phyloP scores from a whole-genome alignment of 2,329 filamentous ascomycete species.

The Cladosporium cucumerinum region DNA sequence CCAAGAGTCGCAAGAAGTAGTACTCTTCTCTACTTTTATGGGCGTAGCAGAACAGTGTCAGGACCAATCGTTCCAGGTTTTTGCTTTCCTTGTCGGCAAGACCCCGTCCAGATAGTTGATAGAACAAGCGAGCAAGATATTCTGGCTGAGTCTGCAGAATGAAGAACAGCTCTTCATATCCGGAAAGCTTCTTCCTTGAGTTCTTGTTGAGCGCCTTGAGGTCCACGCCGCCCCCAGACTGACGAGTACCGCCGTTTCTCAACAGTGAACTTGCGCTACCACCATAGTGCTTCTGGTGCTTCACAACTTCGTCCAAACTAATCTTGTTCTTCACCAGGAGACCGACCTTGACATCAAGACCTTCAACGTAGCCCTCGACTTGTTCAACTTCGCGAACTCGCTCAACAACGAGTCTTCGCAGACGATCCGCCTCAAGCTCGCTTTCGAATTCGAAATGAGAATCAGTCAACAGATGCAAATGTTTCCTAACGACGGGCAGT shows the following conservation, averaged over 20 bases:
- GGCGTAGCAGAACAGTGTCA: conserved; percentile 95
- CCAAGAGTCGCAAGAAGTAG: conserved; percentile 85
- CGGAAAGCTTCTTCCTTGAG: conserved; percentile 89
- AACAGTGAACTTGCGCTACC: conserved; percentile 48
- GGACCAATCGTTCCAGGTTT: conserved; percentile 86
- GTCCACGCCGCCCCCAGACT: conserved; percentile 80
- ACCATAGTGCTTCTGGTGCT: conserved; percentile 93
- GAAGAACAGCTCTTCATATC: conserved; percentile 97
- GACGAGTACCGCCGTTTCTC: conserved; percentile 37
- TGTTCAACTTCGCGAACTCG: conserved; percentile 96
- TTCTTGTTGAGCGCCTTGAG: conserved; percentile 97
- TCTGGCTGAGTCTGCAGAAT: conserved; percentile 93
- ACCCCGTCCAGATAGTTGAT: conserved; percentile 74
- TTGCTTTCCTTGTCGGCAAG: conserved; percentile 90
- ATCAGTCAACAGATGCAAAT: conserved; percentile 95
- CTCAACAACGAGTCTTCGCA: conserved; percentile 94
- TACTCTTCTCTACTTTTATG: conserved; percentile 97
- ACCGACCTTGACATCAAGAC: conserved; percentile 98
- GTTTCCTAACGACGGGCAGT: conserved; percentile 94
- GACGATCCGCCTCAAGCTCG: conserved; percentile 91
- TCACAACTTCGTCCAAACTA: conserved; percentile 93
- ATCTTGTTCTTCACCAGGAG: conserved; percentile 99
- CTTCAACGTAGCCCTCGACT: conserved; percentile 95
- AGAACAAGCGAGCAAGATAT: conserved; percentile 87
- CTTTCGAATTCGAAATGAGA: conserved; percentile 99